A percentile compares a stretch with the other conserved stretches of the same genome.
These are phyloP conservation scores for Aspergillus oerlinghausenensis DNA, from an alignment of 2,329 filamentous ascomycete genomes.

Conservation along the genomic window DNA sequence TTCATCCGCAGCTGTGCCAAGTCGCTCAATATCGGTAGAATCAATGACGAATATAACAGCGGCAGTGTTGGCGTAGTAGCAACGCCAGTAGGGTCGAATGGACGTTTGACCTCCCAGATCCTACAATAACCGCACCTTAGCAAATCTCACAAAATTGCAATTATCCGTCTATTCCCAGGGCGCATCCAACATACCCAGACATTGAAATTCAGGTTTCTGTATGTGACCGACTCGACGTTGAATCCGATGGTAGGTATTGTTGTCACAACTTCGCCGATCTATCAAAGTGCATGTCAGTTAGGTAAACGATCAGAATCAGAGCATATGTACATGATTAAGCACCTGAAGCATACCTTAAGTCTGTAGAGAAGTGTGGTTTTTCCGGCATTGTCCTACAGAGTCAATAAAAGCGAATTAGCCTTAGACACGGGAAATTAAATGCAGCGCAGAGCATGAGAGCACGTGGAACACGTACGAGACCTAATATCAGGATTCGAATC, in stretches of 20 bases:
- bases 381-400: constrained; percentile 82
- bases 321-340: neutral
- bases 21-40: constrained; percentile 91
- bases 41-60: constrained; percentile 99
- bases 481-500: constrained; percentile 90
- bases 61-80: constrained; percentile 98
- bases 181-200: constrained; percentile 69
- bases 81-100: constrained; percentile 97
- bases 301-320: neutral
- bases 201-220: constrained; percentile 98
- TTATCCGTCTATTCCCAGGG: neutral
- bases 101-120: constrained; percentile 97
- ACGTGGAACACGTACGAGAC: constrained; percentile 71
- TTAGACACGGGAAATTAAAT: constrained; percentile 7
- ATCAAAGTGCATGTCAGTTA: constrained; percentile 7
- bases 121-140: constrained; percentile 35
- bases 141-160: neutral
- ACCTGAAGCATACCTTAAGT: constrained; percentile 65
- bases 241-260: constrained; percentile 99
- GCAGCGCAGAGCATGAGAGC: constrained; percentile 8
- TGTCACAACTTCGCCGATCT: constrained; percentile 98
- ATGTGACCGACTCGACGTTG: constrained; percentile 97
- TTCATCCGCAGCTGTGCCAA: constrained; percentile 90
- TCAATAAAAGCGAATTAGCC: constrained; percentile 11
- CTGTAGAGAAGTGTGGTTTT: constrained; percentile 97